Evolutionary conservation across 2,329 filamentous ascomycete genomes (phyloP).

Genomic region (Penicillium sp.): DNA sequence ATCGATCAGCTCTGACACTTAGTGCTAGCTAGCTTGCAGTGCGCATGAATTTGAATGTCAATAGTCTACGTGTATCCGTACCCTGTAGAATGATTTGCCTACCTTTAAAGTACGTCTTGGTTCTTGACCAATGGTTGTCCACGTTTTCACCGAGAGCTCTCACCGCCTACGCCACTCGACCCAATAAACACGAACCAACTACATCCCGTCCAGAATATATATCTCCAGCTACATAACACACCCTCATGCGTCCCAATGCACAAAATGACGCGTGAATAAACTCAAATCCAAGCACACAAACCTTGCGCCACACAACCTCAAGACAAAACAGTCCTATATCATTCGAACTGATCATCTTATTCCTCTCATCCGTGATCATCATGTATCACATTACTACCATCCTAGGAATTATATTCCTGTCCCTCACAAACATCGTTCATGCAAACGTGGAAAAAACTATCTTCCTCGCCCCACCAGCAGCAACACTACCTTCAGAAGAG

Average conservation of each 20-base stretch:
- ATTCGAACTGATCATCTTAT: background rate
- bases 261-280: background rate
- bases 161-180: background rate
- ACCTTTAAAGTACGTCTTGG: background rate
- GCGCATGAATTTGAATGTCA: too few species aligned
- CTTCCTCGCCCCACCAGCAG: conserved; percentile 69
- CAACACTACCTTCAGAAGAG: conserved; percentile 56
- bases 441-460: conserved; percentile 92
- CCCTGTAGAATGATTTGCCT: background rate
- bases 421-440: conserved; percentile 14
- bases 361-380: background rate
- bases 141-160: background rate
- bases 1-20: background rate
- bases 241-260: background rate
- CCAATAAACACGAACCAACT: background rate
- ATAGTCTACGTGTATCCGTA: too few species aligned
- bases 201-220: conserved; percentile 6
- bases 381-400: conserved; percentile 12
- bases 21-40: background rate
- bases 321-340: background rate
- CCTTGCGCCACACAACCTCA: background rate
- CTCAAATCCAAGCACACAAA: background rate
- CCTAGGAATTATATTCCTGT: conserved; percentile 15
- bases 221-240: background rate
- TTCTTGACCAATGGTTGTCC: background rate